Conservation (phyloP, 1,284 basidiomycete species). For the Paramarasmius palmivorus region DNA sequence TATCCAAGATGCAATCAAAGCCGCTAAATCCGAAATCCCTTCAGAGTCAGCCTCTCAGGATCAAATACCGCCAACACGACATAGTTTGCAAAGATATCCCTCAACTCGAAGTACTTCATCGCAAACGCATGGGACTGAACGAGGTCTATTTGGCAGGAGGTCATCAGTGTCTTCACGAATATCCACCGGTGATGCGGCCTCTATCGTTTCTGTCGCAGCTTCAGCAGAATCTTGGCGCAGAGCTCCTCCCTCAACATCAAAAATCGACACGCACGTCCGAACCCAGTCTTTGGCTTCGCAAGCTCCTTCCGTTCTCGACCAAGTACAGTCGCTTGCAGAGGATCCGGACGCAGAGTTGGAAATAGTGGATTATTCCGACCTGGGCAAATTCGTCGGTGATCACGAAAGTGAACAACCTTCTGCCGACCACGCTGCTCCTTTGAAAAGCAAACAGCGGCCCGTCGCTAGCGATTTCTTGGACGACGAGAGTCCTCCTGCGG, state of each 20-base stretch:
- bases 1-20: conserved; percentile 46
- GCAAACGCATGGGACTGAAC: neutral
- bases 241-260: conserved; percentile 29
- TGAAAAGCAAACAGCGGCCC: conserved; percentile 33
- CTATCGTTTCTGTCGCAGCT: conserved; percentile 30
- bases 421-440: conserved; percentile 15
- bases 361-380: conserved; percentile 75
- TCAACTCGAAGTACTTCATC: conserved; percentile 25
- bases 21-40: neutral
- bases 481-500: conserved; percentile 32
- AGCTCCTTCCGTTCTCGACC: conserved; percentile 42
- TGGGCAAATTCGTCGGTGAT: conserved; percentile 64
- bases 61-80: conserved; percentile 14
- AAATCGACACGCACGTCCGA: conserved; percentile 19
- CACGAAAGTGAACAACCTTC: conserved; percentile 24
- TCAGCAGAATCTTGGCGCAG: conserved; percentile 65
- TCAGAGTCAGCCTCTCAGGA: conserved; percentile 14
- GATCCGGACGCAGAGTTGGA: conserved; percentile 63
- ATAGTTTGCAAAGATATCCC: conserved; percentile 27
- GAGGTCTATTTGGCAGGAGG: neutral
- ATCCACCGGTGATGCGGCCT: conserved; percentile 17
- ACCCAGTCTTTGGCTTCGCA: conserved; percentile 33
- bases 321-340: conserved; percentile 47
- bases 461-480: conserved; percentile 73
- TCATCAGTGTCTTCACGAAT: conserved; percentile 3